Percentiles rank a stretch among this genome's conserved stretches.
phyloP scores from a whole-genome alignment of 2,329 filamentous ascomycete genomes.

The Monosporascus ibericus region DNA sequence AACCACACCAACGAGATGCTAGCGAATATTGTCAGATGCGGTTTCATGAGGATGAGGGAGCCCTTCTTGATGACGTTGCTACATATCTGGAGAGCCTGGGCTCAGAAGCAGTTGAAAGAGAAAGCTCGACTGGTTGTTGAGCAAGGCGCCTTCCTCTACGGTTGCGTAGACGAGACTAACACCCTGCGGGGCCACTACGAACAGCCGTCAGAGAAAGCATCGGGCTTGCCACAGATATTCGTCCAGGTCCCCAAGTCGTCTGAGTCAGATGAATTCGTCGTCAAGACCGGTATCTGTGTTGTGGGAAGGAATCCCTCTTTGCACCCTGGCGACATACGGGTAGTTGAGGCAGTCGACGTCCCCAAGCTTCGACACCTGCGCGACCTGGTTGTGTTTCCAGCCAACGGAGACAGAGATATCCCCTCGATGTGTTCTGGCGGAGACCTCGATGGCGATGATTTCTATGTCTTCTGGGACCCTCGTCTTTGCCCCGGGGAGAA shows the following conservation, averaged over 20 bases:
- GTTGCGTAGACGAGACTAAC: slow-evolving; percentile 79
- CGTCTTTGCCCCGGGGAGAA: slow-evolving; percentile 63
- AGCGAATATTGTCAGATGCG: slow-evolving; percentile 69
- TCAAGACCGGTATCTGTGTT: slow-evolving; percentile 73
- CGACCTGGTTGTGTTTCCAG: slow-evolving; percentile 83
- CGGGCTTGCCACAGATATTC: slow-evolving; percentile 76
- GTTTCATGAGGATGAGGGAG: slow-evolving; percentile 69
- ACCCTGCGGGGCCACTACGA: slow-evolving; percentile 66
- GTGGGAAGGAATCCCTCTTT: slow-evolving; percentile 90
- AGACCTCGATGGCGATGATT: slow-evolving; percentile 94
- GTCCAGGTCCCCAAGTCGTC: slow-evolving; percentile 65
- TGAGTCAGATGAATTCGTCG: slow-evolving; percentile 47
- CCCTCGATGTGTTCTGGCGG: slow-evolving; percentile 95
- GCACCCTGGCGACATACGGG: slow-evolving; percentile 84
- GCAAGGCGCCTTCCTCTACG: slow-evolving; percentile 80
- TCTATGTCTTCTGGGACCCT: slow-evolving; percentile 85
- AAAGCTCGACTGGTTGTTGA: slow-evolving; percentile 82
- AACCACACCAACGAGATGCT: slow-evolving; percentile 74
- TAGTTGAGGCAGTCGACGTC: slow-evolving; percentile 77
- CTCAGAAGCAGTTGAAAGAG: slow-evolving; percentile 83
- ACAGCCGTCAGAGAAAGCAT: slow-evolving; percentile 35
- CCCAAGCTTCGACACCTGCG: slow-evolving; percentile 68
- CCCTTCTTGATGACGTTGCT: slow-evolving; percentile 79
- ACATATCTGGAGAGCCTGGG: slow-evolving; percentile 82
- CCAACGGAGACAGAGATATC: slow-evolving; percentile 75